phyloP scores from a whole-genome alignment of 2,329 filamentous ascomycete genomes.

The Salinomyces thailandicus region DNA sequence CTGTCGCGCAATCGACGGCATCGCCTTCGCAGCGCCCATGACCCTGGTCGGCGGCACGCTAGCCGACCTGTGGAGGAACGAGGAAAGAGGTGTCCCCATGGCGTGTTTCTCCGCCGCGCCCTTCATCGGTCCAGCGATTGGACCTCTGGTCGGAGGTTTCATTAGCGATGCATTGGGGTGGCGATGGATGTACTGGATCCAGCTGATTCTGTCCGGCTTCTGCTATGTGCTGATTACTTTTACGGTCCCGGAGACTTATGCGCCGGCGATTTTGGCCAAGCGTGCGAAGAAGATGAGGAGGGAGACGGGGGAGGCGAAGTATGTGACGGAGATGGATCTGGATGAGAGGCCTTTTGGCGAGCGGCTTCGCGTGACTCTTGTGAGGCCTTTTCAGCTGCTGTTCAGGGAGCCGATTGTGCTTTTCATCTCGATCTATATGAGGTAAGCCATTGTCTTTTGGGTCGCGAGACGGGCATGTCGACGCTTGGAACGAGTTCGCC shows the following conservation, averaged over 20 bases:
- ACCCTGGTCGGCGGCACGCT: slow-evolving; percentile 32
- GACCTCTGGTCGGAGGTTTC: slow-evolving; percentile 60
- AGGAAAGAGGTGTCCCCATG: slow-evolving; percentile 24
- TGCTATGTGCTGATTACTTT: slow-evolving; percentile 71
- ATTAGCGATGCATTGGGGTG: slow-evolving; percentile 48
- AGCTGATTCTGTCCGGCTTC: slow-evolving; percentile 61
- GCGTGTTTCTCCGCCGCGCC: slow-evolving; percentile 22
- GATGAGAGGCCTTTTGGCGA: slow-evolving; percentile 60
- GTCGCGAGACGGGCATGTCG: too few species aligned
- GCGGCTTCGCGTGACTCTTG: slow-evolving; percentile 60
- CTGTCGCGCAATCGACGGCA: slow-evolving; percentile 44
- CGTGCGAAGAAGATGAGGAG: slow-evolving; percentile 64
- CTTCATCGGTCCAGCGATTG: slow-evolving; percentile 25
- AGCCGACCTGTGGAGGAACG: slow-evolving; percentile 19
- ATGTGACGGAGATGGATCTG: slow-evolving; percentile 72
- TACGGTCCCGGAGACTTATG: slow-evolving; percentile 84
- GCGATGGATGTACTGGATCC: slow-evolving; percentile 63
- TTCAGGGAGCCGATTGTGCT: slow-evolving; percentile 79
- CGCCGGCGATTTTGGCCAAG: slow-evolving; percentile 60
- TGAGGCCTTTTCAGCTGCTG: slow-evolving; percentile 76
- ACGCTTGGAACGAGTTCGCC: slow-evolving; percentile 11
- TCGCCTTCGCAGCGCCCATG: slow-evolving; percentile 43
- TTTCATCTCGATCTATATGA: slow-evolving; percentile 66
- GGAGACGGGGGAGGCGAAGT: slow-evolving; percentile 53
- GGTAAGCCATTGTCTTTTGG: too few species aligned